These are phyloP conservation scores for Vicia sativa DNA, from an alignment of 306 rosid genomes.

Conservation along the genomic window DNA sequence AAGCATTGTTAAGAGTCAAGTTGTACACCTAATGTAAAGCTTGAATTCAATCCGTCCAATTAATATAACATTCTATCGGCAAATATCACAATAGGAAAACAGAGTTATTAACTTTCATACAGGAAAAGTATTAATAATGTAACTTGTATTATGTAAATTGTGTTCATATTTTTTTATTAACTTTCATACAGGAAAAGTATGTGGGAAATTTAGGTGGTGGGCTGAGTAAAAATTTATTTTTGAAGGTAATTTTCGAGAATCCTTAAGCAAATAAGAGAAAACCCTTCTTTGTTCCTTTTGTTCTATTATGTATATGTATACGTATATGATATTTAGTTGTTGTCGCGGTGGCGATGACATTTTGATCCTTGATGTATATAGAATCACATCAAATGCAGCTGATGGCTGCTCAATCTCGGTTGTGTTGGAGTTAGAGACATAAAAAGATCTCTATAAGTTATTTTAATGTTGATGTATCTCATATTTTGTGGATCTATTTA, in stretches of 20 bases:
- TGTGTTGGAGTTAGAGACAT: not conserved
- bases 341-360: not conserved
- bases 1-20: too few species aligned
- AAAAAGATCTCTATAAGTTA: too few species aligned
- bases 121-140: too few species aligned
- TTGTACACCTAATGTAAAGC: too few species aligned
- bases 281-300: not conserved
- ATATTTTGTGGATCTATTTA: not conserved
- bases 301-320: not conserved
- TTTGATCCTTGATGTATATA: too few species aligned
- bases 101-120: too few species aligned
- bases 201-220: constrained; percentile 75
- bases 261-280: too few species aligned
- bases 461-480: not conserved
- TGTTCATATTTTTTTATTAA: not conserved
- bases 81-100: too few species aligned
- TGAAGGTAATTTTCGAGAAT: constrained; percentile 55
- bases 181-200: constrained; percentile 66
- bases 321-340: not conserved
- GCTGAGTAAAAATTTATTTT: constrained; percentile 76
- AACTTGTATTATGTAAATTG: not conserved
- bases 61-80: too few species aligned
- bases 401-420: not conserved
- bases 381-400: too few species aligned
- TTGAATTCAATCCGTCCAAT: too few species aligned